phyloP scores from a whole-genome alignment of 495 filamentous ascomycete species.

The Hypoxylon subgilvum region DNA sequence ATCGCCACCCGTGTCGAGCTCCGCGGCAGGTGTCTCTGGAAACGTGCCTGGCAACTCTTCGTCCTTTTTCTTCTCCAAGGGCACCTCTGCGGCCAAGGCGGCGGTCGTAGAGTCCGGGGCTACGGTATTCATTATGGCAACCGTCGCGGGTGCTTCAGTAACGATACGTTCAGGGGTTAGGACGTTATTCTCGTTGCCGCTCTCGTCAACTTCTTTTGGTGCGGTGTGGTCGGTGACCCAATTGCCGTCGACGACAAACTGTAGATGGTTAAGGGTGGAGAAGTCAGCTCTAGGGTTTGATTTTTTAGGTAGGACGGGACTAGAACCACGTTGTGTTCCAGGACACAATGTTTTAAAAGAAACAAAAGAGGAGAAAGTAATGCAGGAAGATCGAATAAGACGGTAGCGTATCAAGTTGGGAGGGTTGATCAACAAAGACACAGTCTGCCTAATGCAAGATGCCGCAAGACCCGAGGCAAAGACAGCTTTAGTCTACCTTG shows the following conservation, averaged over 20 bases:
- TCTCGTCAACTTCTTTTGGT: conserved; percentile 77
- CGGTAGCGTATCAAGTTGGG: conserved; percentile 1
- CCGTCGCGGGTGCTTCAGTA: conserved; percentile 47
- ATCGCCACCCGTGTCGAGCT: conserved; percentile 49
- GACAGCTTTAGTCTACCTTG: conserved; percentile 5
- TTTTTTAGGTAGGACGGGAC: conserved; percentile 3
- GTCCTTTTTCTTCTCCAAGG: conserved; percentile 40
- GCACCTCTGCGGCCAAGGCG: conserved; percentile 43
- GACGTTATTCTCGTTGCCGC: conserved; percentile 87
- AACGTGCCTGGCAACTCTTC: conserved; percentile 74
- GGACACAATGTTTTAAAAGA: neutral
- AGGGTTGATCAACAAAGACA: conserved; percentile 24
- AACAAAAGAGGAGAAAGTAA: conserved; percentile 4
- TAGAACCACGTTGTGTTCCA: conserved; percentile 12
- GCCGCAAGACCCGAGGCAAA: conserved; percentile 28
- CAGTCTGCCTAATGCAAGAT: conserved; percentile 27
- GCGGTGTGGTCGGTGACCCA: conserved; percentile 83
- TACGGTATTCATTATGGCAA: conserved; percentile 59
- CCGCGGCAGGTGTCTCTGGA: conserved; percentile 71
- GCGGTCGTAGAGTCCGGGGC: conserved; percentile 46
- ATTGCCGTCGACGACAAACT: conserved; percentile 91
- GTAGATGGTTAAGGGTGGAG: conserved; percentile 15
- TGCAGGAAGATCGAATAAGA: conserved; percentile 2
- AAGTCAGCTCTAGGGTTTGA: conserved; percentile 7
- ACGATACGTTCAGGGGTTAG: conserved; percentile 75